Conservation (phyloP, 768 basidiomycete species). For the Chalciporus piperatus region DNA sequence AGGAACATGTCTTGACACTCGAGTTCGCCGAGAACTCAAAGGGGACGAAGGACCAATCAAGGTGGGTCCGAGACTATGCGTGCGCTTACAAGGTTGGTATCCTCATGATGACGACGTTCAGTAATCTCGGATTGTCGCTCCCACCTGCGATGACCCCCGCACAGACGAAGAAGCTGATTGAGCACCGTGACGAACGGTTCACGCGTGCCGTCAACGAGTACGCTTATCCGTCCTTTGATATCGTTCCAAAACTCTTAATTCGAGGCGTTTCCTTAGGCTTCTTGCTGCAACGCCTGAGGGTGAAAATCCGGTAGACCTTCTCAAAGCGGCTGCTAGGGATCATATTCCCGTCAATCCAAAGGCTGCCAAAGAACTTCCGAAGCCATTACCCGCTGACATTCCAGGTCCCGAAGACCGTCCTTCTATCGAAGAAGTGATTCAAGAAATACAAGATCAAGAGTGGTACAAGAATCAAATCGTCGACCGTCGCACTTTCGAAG, state of each 20-base stretch:
- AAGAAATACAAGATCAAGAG: constrained; percentile 51
- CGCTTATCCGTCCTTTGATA: constrained; percentile 6
- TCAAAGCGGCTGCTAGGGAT: constrained; percentile 65
- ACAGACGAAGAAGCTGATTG: constrained; percentile 66
- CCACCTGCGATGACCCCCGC: constrained; percentile 47
- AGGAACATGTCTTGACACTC: constrained; percentile 49
- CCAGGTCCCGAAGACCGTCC: constrained; percentile 52
- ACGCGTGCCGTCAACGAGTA: constrained; percentile 67
- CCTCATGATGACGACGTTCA: neutral
- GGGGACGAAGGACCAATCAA: constrained; percentile 29
- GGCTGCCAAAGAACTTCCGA: neutral
- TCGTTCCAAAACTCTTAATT: neutral
- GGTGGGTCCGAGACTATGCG: constrained; percentile 19
- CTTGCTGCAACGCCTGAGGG: constrained; percentile 46
- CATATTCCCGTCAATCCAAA: constrained; percentile 69
- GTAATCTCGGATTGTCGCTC: constrained; percentile 20
- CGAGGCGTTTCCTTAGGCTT: constrained; percentile 41
- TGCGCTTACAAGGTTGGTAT: neutral
- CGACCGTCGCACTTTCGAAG: constrained; percentile 50
- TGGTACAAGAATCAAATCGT: constrained; percentile 76
- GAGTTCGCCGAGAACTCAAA: constrained; percentile 49
- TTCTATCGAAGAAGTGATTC: constrained; percentile 55
- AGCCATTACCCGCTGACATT: constrained; percentile 19
- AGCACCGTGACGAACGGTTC: constrained; percentile 67
- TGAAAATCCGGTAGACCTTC: constrained; percentile 60